Base-by-base conservation (phyloP, 2,329 filamentous ascomycete genomes). In the Paecilomyces formosus region DNA sequence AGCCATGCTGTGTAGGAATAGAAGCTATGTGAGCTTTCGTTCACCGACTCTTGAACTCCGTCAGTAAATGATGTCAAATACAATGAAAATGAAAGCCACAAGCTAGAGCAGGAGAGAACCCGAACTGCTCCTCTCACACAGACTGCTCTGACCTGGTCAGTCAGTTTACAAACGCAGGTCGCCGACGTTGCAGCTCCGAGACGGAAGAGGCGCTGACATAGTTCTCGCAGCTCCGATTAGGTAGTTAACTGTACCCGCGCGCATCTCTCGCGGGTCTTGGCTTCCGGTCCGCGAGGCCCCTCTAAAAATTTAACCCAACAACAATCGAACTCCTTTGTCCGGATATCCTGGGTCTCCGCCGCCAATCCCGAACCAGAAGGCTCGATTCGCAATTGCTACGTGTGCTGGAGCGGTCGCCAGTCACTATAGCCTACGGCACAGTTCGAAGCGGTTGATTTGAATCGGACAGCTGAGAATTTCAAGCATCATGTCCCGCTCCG, bases 401-500 rank as follows among this genome's bases (percentile, higher is more conserved):
- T 52, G 26, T 24, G 11, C 50, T 28, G 50, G 18, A 52, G 50
- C 2, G 50, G 50, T 22, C 21, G 7, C 45, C n/a, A 50, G 21
- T 50, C 21, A n/a, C 45, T 18, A 6, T 6, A 52, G 6, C 22
- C 50, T 24, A 52, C 11, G 26, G 22, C 12, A 52, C 2, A 31
- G 18, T 24, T 28, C 22, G 50, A 21, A 52, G 22, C 6, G n/a
- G 3, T 21, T 13, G 50, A 52, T 52, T 52, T 52, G 22, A 52
- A 52, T 52, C 18, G 39, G 39, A 45, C 15, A 45, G 39, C n/a
- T 18, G 39, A 45, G 39, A 45, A 45, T 18, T 45, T 31, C 35
- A 55, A 60, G 5, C 55, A 66, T 55, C 60, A 78, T 79, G 76
- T 76, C 76, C 67, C 77, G 73, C 68, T 78, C 74, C 68, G 76